phyloP scores from a whole-genome alignment of 805 yeast genomes.

The Saccharomycopsis babjevae region DNA sequence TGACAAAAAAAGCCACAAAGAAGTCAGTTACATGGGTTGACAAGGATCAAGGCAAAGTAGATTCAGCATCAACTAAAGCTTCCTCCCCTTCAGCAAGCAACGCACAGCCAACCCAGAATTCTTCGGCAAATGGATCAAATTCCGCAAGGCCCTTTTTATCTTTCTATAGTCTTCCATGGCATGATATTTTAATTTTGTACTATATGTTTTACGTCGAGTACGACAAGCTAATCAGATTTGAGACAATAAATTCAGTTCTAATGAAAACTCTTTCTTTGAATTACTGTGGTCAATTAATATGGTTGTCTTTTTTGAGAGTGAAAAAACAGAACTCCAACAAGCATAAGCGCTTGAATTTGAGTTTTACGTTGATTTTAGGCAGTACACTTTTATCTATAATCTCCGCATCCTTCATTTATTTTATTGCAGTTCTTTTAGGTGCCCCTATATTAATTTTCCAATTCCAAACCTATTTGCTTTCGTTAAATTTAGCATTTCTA shows the following conservation, averaged over 20 bases:
- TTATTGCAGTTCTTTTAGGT: slow-evolving; percentile 55
- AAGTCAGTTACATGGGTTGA: slow-evolving; percentile 18
- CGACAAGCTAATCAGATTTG: slow-evolving; percentile 13
- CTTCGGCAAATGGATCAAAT: neutral
- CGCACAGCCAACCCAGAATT: neutral
- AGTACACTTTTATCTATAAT: slow-evolving; percentile 10
- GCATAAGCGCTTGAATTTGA: slow-evolving; percentile 14
- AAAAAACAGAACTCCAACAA: slow-evolving; percentile 7
- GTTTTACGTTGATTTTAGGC: slow-evolving; percentile 16
- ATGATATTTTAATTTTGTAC: slow-evolving; percentile 21
- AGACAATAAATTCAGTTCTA: slow-evolving; percentile 13
- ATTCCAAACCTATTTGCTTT: slow-evolving; percentile 46
- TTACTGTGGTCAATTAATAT: slow-evolving; percentile 13
- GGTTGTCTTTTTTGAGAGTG: slow-evolving; percentile 7
- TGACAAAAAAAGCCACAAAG: slow-evolving; percentile 1
- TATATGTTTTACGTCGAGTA: slow-evolving; percentile 13
- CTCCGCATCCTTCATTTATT: slow-evolving; percentile 24
- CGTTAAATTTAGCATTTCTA: slow-evolving; percentile 52
- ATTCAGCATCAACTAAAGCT: neutral
- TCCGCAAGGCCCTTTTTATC: neutral
- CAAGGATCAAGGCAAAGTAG: neutral
- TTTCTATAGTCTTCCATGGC: slow-evolving; percentile 25
- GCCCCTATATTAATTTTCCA: slow-evolving; percentile 58
- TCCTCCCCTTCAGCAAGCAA: neutral
- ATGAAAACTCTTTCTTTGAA: slow-evolving; percentile 12